Conservation (phyloP, 208 protist genomes). For the Vickermania ingenoplastis region DNA sequence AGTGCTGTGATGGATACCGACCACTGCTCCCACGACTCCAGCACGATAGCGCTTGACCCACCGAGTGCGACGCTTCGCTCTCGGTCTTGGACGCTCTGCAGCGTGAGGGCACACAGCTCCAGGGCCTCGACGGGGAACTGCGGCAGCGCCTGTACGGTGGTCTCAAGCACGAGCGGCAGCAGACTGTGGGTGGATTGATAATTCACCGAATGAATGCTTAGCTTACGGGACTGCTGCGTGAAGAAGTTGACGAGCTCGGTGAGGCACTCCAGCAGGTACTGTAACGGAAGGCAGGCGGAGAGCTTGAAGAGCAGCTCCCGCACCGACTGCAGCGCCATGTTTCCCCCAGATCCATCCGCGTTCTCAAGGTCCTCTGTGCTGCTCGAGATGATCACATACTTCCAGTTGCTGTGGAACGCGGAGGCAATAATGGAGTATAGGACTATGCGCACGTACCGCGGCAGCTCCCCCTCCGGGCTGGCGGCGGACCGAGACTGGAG, state of each 20-base stretch:
- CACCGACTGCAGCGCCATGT: constrained; percentile 9
- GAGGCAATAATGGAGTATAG: constrained; percentile 67
- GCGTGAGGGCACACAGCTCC: constrained; percentile 43
- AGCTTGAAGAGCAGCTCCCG: constrained; percentile 15
- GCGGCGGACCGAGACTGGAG: constrained; percentile 16
- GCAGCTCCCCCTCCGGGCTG: constrained; percentile 26
- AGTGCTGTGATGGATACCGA: background rate
- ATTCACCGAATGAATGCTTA: constrained; percentile 32
- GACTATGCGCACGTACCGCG: constrained; percentile 46
- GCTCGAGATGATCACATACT: constrained; percentile 30
- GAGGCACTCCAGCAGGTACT: constrained; percentile 65
- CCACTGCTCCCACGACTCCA: background rate
- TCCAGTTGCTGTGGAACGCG: constrained; percentile 72
- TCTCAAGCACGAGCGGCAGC: constrained; percentile 60
- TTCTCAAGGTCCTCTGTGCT: background rate
- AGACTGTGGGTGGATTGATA: constrained; percentile 33
- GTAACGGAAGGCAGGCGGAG: constrained; percentile 25
- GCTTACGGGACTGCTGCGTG: constrained; percentile 33
- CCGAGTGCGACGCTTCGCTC: background rate
- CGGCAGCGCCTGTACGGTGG: constrained; percentile 17
- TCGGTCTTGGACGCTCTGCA: constrained; percentile 29
- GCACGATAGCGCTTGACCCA: background rate
- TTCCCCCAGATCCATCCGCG: background rate
- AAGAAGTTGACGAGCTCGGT: constrained; percentile 68
- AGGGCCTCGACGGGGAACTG: constrained; percentile 18